Evolutionary conservation across 768 basidiomycete genomes (phyloP), one percentile per base, ranked within the genome.

Genomic region (Dentipellis fragilis): DNA sequence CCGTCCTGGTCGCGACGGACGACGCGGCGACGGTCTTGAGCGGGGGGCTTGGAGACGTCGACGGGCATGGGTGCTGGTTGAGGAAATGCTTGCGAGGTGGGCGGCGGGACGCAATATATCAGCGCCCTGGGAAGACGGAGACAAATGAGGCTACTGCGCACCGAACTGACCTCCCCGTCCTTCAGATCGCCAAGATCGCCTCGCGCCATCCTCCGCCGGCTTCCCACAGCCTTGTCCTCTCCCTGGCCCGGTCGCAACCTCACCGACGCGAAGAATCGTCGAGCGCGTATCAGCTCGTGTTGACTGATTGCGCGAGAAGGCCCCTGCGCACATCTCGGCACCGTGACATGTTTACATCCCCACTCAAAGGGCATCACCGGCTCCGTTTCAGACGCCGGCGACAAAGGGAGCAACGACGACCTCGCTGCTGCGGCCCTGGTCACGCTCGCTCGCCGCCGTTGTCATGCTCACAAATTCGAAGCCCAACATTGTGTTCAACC

Each of bases 1-100:
- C 80, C 76, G 3, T 80, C 80, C 35, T 72, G 52, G 42, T 81
- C 80, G 57, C 75, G 77, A 40, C 77, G 74, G 56, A 71, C 75
- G 2, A 72, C 58, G 48, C 74, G 74, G 49, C 81, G 75, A 45
- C 78, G 63, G 63, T 58, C 60, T 3, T 29, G 29, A 19, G 58
- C 34, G 50, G 74, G 80, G 34, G 70, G 62, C 63, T 79, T 80
- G 17, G 75, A 45, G 42, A n/a, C 42, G 42, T 45, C 42, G 42
- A 45, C 42, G 14, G 42, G 42, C 42, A 45, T 29, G 19, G n/a
- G 42, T n/a, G 42, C n/a, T 10, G 42, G n/a, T 16, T 9, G n/a
- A 12, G 19, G 42, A 45, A n/a, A 19, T 45, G 42, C 19, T 2
- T n/a, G 29, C 42, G 42, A 12, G 34, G 54, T 19, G 38, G 39